A percentile compares a stretch with the other conserved stretches of the same genome.
These are phyloP conservation scores for Hamigera avellanea DNA, from an alignment of 495 filamentous ascomycete species.

Conservation along the genomic window DNA sequence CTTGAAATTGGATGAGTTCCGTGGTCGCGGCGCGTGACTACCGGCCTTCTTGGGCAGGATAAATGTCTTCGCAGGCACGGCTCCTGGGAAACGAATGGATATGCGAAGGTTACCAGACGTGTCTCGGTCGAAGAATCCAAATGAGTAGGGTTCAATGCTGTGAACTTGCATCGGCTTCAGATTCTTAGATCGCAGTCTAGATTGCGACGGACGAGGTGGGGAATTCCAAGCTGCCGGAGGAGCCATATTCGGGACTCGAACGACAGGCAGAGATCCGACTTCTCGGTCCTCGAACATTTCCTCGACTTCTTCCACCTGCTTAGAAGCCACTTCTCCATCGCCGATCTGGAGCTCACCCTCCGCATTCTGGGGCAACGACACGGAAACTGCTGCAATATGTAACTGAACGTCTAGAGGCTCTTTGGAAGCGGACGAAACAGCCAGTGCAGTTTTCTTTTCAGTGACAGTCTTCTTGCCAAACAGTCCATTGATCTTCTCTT, in stretches of 20 bases:
- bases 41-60: slow-evolving; percentile 20
- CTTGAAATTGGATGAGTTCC: slow-evolving; percentile 18
- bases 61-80: slow-evolving; percentile 15
- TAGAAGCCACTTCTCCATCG: slow-evolving; percentile 37
- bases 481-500: slow-evolving; percentile 62
- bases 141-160: slow-evolving; percentile 23
- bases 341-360: slow-evolving; percentile 14
- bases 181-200: slow-evolving; percentile 21
- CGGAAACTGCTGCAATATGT: slow-evolving; percentile 40
- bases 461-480: slow-evolving; percentile 47
- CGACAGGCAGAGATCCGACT: slow-evolving; percentile 61
- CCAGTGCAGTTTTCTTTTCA: slow-evolving; percentile 41
- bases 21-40: slow-evolving; percentile 14
- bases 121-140: slow-evolving; percentile 28
- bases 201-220: slow-evolving; percentile 27
- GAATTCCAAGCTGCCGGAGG: slow-evolving; percentile 40
- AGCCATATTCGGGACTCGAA: slow-evolving; percentile 51
- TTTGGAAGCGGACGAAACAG: slow-evolving; percentile 47
- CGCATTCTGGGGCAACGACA: slow-evolving; percentile 40
- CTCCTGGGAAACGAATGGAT: slow-evolving; percentile 26
- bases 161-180: slow-evolving; percentile 29
- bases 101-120: slow-evolving; percentile 19
- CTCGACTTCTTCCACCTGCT: slow-evolving; percentile 62
- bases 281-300: slow-evolving; percentile 78
- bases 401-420: slow-evolving; percentile 45